Base-by-base conservation (phyloP, 306 rosid species). In the Medicago arabica region DNA sequence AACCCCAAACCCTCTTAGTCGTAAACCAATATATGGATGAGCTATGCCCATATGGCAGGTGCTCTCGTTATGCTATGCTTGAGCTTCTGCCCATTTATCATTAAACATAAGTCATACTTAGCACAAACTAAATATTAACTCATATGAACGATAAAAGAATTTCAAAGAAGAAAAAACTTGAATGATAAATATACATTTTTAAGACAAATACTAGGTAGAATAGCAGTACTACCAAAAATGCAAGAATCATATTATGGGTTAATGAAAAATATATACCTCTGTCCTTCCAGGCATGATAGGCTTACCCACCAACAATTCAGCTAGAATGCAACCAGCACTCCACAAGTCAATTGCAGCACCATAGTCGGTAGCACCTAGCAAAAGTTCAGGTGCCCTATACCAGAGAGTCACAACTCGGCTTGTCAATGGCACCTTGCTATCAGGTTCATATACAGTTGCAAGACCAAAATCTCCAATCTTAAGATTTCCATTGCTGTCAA, bases 281-380 rank as follows among this genome's bases (percentile, higher is more conserved):
- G 99, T 95, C 83, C 97, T 89, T 82, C 97, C 99, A 0, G 99
- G 97, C 99, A 95, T 92, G 72, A 92, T 95, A 36, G 97, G 99
- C 71, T 92, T 95, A 43, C 99, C 97, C 10, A 80, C 80, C 36
- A 83, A 79, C 87, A 95, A 39, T 80, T 95, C 99, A 0, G 99
- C 99, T 69, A 90, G 85, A 71, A 95, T 95, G 79, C 99, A 95
- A 68, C 99, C 99, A 28, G 67, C 74, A 78, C 99, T 95, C 99
- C 99, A 95, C 73, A 90, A 67, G 79, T 95, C 99, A 76, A 95
- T 86, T 77, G 87, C 90, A 7, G 80, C 80, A 67, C 93, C 98
- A 77, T 94, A 91, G 16, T 88, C 83, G 1, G 95, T 94, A 70
- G 98, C 85, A 76, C 97, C 97, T 51, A 94, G 95, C 78, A 94